Evolutionary conservation across 306 rosid genomes (phyloP), one percentile per base, ranked within the genome.

Genomic region (Cyamopsis tetragonoloba): DNA sequence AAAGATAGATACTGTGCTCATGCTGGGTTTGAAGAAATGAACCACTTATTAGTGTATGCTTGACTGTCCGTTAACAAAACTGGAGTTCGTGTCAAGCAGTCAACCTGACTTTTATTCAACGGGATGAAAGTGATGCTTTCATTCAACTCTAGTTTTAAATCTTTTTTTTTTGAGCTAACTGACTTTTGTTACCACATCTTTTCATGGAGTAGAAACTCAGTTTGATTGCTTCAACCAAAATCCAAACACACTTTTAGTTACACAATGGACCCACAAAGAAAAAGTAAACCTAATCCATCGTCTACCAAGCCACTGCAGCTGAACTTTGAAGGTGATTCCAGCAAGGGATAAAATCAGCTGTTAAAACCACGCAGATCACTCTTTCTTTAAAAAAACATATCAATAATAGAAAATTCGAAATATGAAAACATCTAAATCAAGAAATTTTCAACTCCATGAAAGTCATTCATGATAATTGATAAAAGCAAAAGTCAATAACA

Each of bases 401-500:
- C n/a, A n/a, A n/a, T 4, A 31, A 9, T 35, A 1, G 2, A n/a
- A 55, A 55, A 38, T 11, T 19, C 46, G 14, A 32, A 10, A 39
- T 1, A 38, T 6, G 35, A 24, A 77, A 59, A 44, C 4, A 60
- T 62, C 19, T 39, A 60, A 61, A 61, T 14, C 43, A 27, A 2
- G 53, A 63, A 55, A 55, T 47, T 38, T 57, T 5, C 75, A 54
- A 49, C 11, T 42, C 6, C 30, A 9, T 1, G 60, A 31, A 71
- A 60, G 58, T 5, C 62, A 66, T 19, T 30, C 63, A 47, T 39
- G n/a, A 61, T 14, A 34, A 27, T 48, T 31, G 3, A 73, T 32
- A 31, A 4, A 61, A 71, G 3, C 18, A 5, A 41, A 71, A 4
- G 57, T 6, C 46, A 70, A 58, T 58, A 70, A 14, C 59, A 46